Evolutionary conservation across 805 yeast genomes (phyloP), one percentile per base, ranked within the genome.

Genomic region (Metschnikowia cerradonensis): DNA sequence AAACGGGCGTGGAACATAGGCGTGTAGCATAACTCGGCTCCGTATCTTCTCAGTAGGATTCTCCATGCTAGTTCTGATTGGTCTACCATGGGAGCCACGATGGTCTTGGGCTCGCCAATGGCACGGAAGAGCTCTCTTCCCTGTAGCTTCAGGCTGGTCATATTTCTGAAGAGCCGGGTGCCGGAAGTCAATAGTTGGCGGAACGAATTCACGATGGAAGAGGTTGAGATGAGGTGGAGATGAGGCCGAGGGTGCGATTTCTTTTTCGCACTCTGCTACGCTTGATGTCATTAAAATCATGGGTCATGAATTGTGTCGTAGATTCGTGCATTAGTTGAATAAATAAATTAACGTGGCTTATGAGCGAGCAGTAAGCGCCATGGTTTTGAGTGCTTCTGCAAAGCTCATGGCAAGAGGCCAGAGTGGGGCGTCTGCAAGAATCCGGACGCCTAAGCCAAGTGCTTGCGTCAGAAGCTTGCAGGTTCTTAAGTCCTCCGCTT

Each of bases 71-170:
- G 76, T 63, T 94, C 99, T 3, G 92, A 84, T 58, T 90, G 97
- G 67, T 94, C 99, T 17, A 94, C 99, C 97, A 94, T 92, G 1
- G 99, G 99, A 3, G 98, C 99, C 19, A 94, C 94, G 23, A 94
- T 84, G 56, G 86, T 88, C 45, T 75, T 80, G 2, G 99, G 99
- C 20, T 70, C 61, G 0, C 94, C 94, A 14, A 92, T 72, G 13
- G 79, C 68, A 41, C 87, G 77, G 64, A 72, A 92, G 1, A 94
- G 77, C 44, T 79, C 82, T 52, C 95, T 75, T 1, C 97, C 97
- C 15, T 49, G 37, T 19, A 59, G 48, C 48, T 67, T 67, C 35
- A 50, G 52, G n/a, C 49, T 53, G 3, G 60, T 52, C 59, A 59
- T 61, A 35, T 41, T 49, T 13, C 17, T 35, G 17, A 32, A 6